Conservation (phyloP, 2,329 filamentous ascomycete species). For the Penicillium griseofulvum region DNA sequence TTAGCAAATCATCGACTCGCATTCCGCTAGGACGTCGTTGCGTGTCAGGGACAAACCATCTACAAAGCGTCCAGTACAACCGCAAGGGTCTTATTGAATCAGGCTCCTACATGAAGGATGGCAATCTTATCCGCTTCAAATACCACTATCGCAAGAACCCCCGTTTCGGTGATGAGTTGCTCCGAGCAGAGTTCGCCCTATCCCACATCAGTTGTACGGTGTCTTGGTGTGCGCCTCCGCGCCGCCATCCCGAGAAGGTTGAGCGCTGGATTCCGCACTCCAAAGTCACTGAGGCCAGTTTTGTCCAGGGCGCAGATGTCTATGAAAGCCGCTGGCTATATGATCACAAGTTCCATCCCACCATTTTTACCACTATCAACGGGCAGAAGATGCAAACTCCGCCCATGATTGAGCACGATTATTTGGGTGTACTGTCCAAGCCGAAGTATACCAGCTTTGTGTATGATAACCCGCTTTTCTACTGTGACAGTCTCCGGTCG, state of each 20-base stretch:
- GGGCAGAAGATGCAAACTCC: conserved; percentile 52
- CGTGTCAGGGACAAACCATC: conserved; percentile 45
- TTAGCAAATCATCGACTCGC: conserved; percentile 28
- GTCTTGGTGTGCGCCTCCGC: conserved; percentile 54
- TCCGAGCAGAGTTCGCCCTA: conserved; percentile 55
- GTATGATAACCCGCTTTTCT: conserved; percentile 53
- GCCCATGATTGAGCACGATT: conserved; percentile 53
- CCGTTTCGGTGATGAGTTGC: conserved; percentile 54
- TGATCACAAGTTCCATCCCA: conserved; percentile 51
- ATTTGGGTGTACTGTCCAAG: conserved; percentile 44
- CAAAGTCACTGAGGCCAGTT: conserved; percentile 55
- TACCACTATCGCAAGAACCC: conserved; percentile 56
- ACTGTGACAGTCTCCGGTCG: conserved; percentile 42
- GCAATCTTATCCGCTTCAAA: conserved; percentile 54
- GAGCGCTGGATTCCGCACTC: conserved; percentile 57
- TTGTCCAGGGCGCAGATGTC: conserved; percentile 53
- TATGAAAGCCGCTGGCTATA: conserved; percentile 53
- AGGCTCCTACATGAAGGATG: conserved; percentile 54
- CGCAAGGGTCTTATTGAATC: conserved; percentile 52
- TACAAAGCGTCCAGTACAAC: conserved; percentile 53
- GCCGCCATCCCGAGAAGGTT: conserved; percentile 50
- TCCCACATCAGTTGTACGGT: conserved; percentile 55
- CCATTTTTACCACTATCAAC: conserved; percentile 50
- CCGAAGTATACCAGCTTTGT: conserved; percentile 45
- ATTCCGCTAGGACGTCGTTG: conserved; percentile 50